Evolutionary conservation across 2,329 filamentous ascomycete genomes (phyloP).

Genomic region (Fusarium sp.): DNA sequence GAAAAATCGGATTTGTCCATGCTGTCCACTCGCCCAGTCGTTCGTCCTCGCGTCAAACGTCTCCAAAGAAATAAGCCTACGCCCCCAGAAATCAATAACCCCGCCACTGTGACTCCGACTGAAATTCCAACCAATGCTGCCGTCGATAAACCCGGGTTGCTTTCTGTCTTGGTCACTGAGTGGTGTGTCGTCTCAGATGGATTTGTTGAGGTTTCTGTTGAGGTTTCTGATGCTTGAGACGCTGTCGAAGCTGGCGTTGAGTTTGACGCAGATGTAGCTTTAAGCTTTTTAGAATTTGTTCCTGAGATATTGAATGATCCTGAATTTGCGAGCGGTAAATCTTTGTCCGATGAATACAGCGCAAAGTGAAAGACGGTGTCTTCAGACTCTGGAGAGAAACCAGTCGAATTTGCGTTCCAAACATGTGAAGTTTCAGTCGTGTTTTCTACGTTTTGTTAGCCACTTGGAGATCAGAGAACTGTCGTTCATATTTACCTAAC

Average conservation of each 20-base stretch:
- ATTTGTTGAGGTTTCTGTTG: background rate
- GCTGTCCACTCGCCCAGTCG: background rate
- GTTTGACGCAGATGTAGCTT: background rate
- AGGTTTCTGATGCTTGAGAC: background rate
- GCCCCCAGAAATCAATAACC: background rate
- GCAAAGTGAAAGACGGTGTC: slow-evolving; percentile 1
- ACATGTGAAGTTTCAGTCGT: background rate
- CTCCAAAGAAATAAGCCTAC: background rate
- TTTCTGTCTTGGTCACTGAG: accelerated
- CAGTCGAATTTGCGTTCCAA: background rate
- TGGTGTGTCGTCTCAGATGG: background rate
- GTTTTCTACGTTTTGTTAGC: background rate
- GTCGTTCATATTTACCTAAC: background rate
- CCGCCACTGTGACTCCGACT: background rate
- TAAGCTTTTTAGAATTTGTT: background rate
- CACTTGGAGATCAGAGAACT: accelerated
- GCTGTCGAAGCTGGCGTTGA: background rate
- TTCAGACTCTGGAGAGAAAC: accelerated
- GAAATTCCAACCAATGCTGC: slow-evolving; percentile 1
- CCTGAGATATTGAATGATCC: background rate
- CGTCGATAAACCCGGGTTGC: background rate
- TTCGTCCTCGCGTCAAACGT: background rate
- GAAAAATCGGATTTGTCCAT: background rate
- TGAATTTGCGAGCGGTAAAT: background rate
- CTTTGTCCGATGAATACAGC: background rate